These are phyloP conservation scores for Perkinsela sp. DNA, from an alignment of 208 protist genomes.

Conservation along the genomic window DNA sequence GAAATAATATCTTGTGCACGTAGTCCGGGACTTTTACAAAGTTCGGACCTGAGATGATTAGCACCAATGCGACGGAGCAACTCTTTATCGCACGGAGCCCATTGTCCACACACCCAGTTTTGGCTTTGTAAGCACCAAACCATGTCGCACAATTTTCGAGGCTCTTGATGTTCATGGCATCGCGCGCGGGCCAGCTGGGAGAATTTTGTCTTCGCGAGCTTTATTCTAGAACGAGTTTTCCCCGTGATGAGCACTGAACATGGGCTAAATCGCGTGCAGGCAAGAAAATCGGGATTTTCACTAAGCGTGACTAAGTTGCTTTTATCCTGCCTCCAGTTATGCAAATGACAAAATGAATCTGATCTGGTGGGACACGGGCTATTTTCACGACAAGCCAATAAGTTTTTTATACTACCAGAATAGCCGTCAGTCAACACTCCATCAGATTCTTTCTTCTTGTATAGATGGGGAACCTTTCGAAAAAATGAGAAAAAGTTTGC, in stretches of 20 bases:
- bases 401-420: background rate
- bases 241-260: background rate
- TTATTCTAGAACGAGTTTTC: background rate
- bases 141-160: background rate
- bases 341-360: background rate
- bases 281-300: background rate
- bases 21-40: background rate
- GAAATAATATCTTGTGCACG: background rate
- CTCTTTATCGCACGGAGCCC: background rate
- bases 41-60: background rate
- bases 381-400: background rate
- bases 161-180: background rate
- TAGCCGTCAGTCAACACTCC: background rate
- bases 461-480: background rate
- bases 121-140: background rate
- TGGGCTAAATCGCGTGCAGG: background rate
- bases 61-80: background rate
- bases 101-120: background rate
- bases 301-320: background rate
- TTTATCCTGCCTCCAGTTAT: background rate
- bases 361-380: background rate
- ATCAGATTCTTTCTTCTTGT: background rate
- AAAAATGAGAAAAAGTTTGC: background rate
- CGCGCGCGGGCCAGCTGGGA: background rate
- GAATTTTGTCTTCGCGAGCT: background rate